Evolutionary conservation across 2,329 filamentous ascomycete genomes (phyloP), one percentile per base, ranked within the genome.

Genomic region (Talaromyces funiculosus): DNA sequence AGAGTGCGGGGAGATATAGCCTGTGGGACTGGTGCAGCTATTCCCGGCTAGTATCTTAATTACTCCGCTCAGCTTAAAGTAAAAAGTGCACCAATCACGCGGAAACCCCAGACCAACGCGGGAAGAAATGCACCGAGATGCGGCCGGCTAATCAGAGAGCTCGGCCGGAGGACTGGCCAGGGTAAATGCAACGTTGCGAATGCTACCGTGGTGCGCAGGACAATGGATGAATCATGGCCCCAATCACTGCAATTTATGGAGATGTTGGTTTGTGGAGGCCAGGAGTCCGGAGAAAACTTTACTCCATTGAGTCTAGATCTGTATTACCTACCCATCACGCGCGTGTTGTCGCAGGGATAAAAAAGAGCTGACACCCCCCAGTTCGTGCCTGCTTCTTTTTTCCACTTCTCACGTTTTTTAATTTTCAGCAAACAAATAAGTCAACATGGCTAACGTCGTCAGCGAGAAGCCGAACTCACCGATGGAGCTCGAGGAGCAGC

Each of bases 401-500:
- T 10, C 24, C 20, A n/a, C 51, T 66, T 65, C 67, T 68, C 68
- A 64, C 62, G 42, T 45, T 16, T 12, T 45, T 18, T 7, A 12
- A 29, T 16, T 64, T 63, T 62, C 60, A 63, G 51, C 57, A 63
- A 68, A 67, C 66, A n/a, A n/a, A n/a, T n/a, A n/a, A n/a, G 66
- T 65, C 66, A 68, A 68, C 68, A 74, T 73, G 71, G 67, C 42
- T 64, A 70, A 66, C 66, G 64, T 69, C 62, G 61, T 51, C 63
- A 64, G 66, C 60, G 71, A 74, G 68, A 73, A 73, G 66, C 67
- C 69, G 63, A 67, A 65, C 62, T 61, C 65, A 33, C 63, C 64
- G 40, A 59, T 49, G 62, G 72, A 74, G 71, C 59, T 74, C 64
- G 71, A 74, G 71, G 67, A 63, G 53, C 69, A 71, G 61, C 64